Conservation (phyloP, 495 filamentous ascomycete species). For the Penicillium roqueforti region DNA sequence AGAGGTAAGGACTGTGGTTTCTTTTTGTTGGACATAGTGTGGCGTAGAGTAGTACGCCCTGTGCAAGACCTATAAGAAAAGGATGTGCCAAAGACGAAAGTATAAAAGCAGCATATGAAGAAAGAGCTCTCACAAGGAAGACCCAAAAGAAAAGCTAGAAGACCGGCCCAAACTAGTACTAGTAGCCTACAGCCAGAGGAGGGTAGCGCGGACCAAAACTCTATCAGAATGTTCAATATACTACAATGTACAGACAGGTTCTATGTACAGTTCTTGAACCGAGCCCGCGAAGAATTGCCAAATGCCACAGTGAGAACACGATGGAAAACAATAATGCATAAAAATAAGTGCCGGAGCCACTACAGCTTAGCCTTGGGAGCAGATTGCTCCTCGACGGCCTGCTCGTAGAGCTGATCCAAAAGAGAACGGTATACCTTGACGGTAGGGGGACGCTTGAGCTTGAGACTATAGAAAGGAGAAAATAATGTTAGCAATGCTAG, state of each 20-base stretch:
- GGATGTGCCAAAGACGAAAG: too few species aligned
- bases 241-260: conserved; percentile 14
- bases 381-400: conserved; percentile 52
- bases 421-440: conserved; percentile 69
- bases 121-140: too few species aligned
- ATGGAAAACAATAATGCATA: not conserved
- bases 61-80: too few species aligned
- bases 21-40: too few species aligned
- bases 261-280: conserved; percentile 15
- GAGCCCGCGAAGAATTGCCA: not conserved
- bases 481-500: conserved; percentile 29
- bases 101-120: too few species aligned
- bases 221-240: conserved; percentile 13
- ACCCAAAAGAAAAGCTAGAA: too few species aligned
- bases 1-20: too few species aligned
- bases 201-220: not conserved
- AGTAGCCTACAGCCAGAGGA: too few species aligned
- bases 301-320: conserved; percentile 2
- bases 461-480: conserved; percentile 56
- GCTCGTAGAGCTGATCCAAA: conserved; percentile 78
- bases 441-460: conserved; percentile 90
- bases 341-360: not conserved
- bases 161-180: too few species aligned
- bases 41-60: too few species aligned
- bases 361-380: conserved; percentile 54